Evolutionary conservation across 441 rosid species (phyloP), one percentile per base, ranked within the genome.

Genomic region (Populus trichocarpa): DNA sequence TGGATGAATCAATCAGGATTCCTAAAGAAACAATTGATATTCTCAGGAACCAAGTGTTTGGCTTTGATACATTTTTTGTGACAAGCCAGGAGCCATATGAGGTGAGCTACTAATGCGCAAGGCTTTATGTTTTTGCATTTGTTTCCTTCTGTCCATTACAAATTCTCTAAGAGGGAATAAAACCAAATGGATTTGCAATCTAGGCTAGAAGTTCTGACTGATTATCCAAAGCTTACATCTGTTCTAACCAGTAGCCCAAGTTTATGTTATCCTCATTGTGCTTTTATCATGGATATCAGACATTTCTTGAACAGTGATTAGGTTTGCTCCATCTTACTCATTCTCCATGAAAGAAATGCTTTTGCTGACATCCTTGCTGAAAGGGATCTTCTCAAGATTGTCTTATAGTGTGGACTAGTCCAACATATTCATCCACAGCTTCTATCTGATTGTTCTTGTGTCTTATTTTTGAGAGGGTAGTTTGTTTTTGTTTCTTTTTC

Each of bases 1-100:
- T 93, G 81, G 97, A 91, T 84, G 97, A 90, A 72, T 87, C 88
- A 66, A 83, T 88, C 72, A 90, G 95, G 86, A 91, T 96, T 81
- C 85, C 97, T n/a, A 96, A 96, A 81, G 92, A 84, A 86, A 92
- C 94, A 71, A 85, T 93, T 72, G 96, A 89, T 74, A 87, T 91
- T 78, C 92, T 96, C n/a, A 96, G 85, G 89, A 93, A 90, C 65
- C 97, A 92, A 93, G 97, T 93, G 74, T 96, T 96, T 72, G 99
- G 95, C 50, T 96, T 96, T 82, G 98, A 96, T 82, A 93, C 97
- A 20, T 93, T 92, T 84, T 96, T 93, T 64, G 97, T 96, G 76
- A 96, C 98, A 53, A 93, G 94, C 87, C 93, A 93, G 84, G 98
- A 93, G 84, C 99, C 98, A 35, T 96, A 93, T 80, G 97, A 93